Evolutionary conservation across 2,329 filamentous ascomycete species (phyloP), one percentile per base, ranked within the genome.

Genomic region (Pseudogymnoascus sp.): DNA sequence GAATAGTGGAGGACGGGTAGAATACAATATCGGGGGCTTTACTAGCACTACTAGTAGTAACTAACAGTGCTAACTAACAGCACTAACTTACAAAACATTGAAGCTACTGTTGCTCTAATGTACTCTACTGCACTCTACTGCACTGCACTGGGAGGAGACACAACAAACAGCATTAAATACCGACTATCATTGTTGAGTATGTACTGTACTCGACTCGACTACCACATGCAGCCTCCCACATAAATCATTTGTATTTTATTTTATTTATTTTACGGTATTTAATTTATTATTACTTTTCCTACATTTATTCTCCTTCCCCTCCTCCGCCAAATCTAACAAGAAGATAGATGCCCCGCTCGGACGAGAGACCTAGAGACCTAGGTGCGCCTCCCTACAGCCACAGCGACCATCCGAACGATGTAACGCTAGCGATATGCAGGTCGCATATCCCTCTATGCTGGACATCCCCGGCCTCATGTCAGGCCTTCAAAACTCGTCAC

Each of bases 221-320:
- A 2, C 11, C 11, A 50, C 42, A 50, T 53, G 47, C 47, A 31
- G 23, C 26, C 31, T 53, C 47, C 26, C 47, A 53, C 47, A 53
- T 31, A 31, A 53, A 53, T 53, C 9, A 53, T 53, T 53, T 53
- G 47, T 53, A 53, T 53, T 53, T 44, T 21, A 44, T 44, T 44
- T 21, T 15, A 38, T 15, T 2, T n/a, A 50, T 26, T 50, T 28
- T 17, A 53, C 10, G 3, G n/a, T 47, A 47, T 47, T 50, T 50
- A 5, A 28, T 53, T 53, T 31, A 36, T 23, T 26, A 23, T 47
- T n/a, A 17, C 6, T 15, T 23, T 44, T 44, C 13, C 23, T n/a
- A n/a, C 2, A 15, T 47, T 7, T 8, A 2, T 15, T 23, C 21
- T 23, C 13, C 21, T 7, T n/a, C 7, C 13, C 23, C 21, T 26